Evolutionary conservation across 306 rosid genomes (phyloP).

Genomic region (Hippophae tibetana): DNA sequence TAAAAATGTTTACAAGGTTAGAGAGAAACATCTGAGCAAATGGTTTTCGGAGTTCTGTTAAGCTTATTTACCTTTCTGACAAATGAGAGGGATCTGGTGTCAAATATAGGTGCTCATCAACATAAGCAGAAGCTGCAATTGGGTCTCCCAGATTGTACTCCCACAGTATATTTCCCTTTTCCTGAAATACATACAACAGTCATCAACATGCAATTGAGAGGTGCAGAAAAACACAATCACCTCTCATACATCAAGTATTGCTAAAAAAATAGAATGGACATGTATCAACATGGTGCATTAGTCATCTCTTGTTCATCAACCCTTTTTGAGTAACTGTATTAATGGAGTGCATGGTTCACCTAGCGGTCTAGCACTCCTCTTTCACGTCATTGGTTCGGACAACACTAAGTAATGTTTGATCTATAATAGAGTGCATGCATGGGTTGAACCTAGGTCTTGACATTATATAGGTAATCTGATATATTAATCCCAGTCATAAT

Average conservation of each 20-base stretch:
- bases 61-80: slow-evolving; percentile 48
- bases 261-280: background rate
- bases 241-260: background rate
- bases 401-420: too few relatives aligned
- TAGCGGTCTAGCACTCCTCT: too few relatives aligned
- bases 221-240: background rate
- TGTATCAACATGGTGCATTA: too few relatives aligned
- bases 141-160: slow-evolving; percentile 66
- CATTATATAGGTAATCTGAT: too few relatives aligned
- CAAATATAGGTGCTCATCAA: slow-evolving; percentile 58
- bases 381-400: too few relatives aligned
- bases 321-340: too few relatives aligned
- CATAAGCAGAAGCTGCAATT: slow-evolving; percentile 72
- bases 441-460: too few relatives aligned
- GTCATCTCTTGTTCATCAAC: too few relatives aligned
- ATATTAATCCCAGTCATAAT: too few relatives aligned
- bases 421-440: too few relatives aligned
- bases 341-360: too few relatives aligned
- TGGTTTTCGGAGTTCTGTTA: background rate
- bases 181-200: slow-evolving; percentile 35
- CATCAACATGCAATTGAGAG: background rate
- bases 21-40: too few relatives aligned
- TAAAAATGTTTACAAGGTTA: slow-evolving; percentile 13
- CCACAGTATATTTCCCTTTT: slow-evolving; percentile 58
- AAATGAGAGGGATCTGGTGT: slow-evolving; percentile 25